phyloP scores from a whole-genome alignment of 2,329 filamentous ascomycete species.

The Triangularia setosa region DNA sequence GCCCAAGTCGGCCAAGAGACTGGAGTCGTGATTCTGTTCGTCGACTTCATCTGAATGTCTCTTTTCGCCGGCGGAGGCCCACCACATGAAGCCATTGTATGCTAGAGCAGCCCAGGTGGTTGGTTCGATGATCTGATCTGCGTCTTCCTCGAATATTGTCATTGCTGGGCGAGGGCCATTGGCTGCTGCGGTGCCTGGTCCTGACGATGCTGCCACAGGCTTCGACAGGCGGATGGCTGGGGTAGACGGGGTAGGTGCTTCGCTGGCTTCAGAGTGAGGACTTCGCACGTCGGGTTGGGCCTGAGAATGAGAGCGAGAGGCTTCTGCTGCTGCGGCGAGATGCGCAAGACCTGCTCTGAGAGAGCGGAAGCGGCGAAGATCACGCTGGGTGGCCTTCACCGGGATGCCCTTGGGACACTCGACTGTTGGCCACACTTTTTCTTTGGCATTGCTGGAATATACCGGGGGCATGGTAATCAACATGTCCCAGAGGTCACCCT shows the following conservation, averaged over 20 bases:
- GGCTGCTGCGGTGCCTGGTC: slow-evolving; percentile 18
- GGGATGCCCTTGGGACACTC: slow-evolving; percentile 60
- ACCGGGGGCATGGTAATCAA: slow-evolving; percentile 75
- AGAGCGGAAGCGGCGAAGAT: slow-evolving; percentile 73
- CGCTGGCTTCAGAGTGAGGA: too few relatives aligned
- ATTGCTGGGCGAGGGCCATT: background rate
- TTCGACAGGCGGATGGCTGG: slow-evolving; percentile 20
- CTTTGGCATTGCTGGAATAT: slow-evolving; percentile 53
- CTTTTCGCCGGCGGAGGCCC: slow-evolving; percentile 78
- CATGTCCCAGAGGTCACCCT: slow-evolving; percentile 83
- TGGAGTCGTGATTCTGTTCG: slow-evolving; percentile 51
- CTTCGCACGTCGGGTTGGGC: slow-evolving; percentile 3
- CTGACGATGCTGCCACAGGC: background rate
- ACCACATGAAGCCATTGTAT: slow-evolving; percentile 85
- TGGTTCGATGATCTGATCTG: slow-evolving; percentile 58
- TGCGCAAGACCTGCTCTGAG: slow-evolving; percentile 61
- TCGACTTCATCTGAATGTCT: slow-evolving; percentile 57
- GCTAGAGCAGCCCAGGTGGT: slow-evolving; percentile 69
- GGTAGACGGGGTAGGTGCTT: slow-evolving; percentile 10
- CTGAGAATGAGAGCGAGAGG: background rate
- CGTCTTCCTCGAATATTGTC: slow-evolving; percentile 38
- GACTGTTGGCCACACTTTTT: slow-evolving; percentile 72
- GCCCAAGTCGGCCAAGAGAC: slow-evolving; percentile 51
- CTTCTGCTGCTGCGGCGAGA: slow-evolving; percentile 28
- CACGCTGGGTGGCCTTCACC: slow-evolving; percentile 84